phyloP scores from a whole-genome alignment of 176 grass and related monocot species.

The Hsuehochloa calcarea region DNA sequence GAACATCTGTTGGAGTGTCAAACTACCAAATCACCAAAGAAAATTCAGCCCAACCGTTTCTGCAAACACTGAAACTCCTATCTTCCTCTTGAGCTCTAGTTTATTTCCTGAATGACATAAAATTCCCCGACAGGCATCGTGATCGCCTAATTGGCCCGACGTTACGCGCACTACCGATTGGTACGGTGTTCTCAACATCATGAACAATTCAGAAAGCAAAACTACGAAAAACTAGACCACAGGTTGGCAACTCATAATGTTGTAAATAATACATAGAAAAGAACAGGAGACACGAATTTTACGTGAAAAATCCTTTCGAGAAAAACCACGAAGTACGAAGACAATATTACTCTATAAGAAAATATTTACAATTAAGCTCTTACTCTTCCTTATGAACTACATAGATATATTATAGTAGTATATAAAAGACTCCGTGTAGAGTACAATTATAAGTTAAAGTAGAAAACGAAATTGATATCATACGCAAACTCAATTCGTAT shows the following conservation, averaged over 20 bases:
- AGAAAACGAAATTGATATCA: too few species aligned
- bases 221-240: neutral
- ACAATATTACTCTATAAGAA: too few species aligned
- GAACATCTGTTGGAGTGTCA: neutral
- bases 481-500: too few species aligned
- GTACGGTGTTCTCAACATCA: slow-evolving; percentile 10
- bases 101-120: slow-evolving; percentile 3
- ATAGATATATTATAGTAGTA: too few species aligned
- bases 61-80: neutral
- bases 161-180: neutral
- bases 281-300: too few species aligned
- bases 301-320: too few species aligned
- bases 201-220: slow-evolving; percentile 7
- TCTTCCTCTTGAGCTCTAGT: neutral
- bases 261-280: too few species aligned
- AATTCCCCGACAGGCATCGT: neutral
- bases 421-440: too few species aligned
- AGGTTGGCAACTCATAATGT: neutral
- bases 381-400: too few species aligned
- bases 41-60: slow-evolving; percentile 4
- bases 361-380: too few species aligned
- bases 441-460: too few species aligned
- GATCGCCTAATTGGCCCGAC: neutral
- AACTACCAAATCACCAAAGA: neutral
- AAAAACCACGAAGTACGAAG: too few species aligned